Evolutionary conservation across 2,329 filamentous ascomycete genomes (phyloP), one percentile per base, ranked within the genome.

Genomic region (Calonectria honghensis): DNA sequence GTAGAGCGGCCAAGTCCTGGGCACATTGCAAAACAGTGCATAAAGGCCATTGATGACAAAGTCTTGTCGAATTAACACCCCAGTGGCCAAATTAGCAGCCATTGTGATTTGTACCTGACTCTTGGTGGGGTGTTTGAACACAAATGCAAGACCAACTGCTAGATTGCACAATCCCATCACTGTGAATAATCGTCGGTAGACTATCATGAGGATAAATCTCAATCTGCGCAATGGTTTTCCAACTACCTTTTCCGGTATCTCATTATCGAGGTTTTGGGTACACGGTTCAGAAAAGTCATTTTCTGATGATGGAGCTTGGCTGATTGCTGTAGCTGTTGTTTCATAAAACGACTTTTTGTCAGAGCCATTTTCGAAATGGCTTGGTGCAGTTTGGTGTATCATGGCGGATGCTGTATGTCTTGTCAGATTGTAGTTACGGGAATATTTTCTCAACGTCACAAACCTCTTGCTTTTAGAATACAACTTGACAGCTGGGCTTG

Each of bases 121-220:
- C n/a, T 83, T 74, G 52, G 81, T 80, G 27, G 84, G 75, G 10
- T 80, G 78, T 48, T 83, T 79, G 59, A 86, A 77, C 24, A 88
- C 77, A 57, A 90, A 82, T 64, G 84, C 81, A 45, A 87, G 80
- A 37, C 89, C 85, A 27, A 89, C 89, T 14, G 85, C 85, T n/a
- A 88, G 80, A 77, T 92, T 92, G 77, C 85, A 82, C 20, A 91
- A 76, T 68, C 89, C 87, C 27, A 91, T 85, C 1, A 91, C 52
- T 13, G 88, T 88, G 80, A 92, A 91, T 1, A 92, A 86, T 0
- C 88, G 86, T 4, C 90, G 87, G 77, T 92, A 92, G 20, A 90
- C 85, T 68, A 89, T 89, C 75, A 91, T 85, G 27, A 90, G 78
- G 29, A 86, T 84, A 74, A 86, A 84, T 1, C 86, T 83, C 16